Conservation (phyloP, 352 stramenopile species). For the Pseudoperonospora humuli region DNA sequence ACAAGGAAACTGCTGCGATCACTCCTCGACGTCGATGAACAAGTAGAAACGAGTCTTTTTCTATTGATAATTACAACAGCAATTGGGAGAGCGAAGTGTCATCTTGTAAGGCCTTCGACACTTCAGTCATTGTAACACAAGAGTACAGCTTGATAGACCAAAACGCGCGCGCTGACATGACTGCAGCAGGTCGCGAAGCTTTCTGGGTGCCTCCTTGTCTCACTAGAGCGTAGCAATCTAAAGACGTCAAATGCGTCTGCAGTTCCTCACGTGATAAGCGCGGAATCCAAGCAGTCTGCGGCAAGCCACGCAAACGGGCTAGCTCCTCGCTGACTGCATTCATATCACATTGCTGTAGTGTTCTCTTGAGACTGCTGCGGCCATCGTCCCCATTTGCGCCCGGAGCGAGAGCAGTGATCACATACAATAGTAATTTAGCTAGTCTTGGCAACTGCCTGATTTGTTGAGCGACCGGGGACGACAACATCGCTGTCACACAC, state of each 20-base stretch:
- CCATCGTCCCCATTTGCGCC: slow-evolving; percentile 16
- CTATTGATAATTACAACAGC: slow-evolving; percentile 10
- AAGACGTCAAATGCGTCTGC: slow-evolving; percentile 47
- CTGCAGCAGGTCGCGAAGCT: slow-evolving; percentile 6
- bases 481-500: slow-evolving; percentile 39
- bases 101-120: slow-evolving; percentile 33
- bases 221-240: slow-evolving; percentile 66
- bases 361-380: slow-evolving; percentile 5
- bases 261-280: slow-evolving; percentile 51
- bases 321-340: slow-evolving; percentile 44
- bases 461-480: slow-evolving; percentile 35
- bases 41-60: background rate
- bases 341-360: slow-evolving; percentile 25
- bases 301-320: slow-evolving; percentile 22
- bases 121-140: slow-evolving; percentile 36
- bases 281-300: slow-evolving; percentile 48
- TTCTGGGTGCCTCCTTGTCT: slow-evolving; percentile 25
- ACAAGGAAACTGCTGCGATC: slow-evolving; percentile 37
- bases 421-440: slow-evolving; percentile 59
- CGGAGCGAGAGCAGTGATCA: slow-evolving; percentile 47
- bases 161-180: slow-evolving; percentile 21
- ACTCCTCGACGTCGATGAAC: slow-evolving; percentile 15
- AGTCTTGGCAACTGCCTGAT: slow-evolving; percentile 54
- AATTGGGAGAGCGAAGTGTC: slow-evolving; percentile 36
- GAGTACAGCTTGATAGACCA: slow-evolving; percentile 48